Percentiles rank a stretch among this genome's conserved stretches.
Conservation (phyloP, 2,329 filamentous ascomycete genomes). For the Blumeria graminis region DNA sequence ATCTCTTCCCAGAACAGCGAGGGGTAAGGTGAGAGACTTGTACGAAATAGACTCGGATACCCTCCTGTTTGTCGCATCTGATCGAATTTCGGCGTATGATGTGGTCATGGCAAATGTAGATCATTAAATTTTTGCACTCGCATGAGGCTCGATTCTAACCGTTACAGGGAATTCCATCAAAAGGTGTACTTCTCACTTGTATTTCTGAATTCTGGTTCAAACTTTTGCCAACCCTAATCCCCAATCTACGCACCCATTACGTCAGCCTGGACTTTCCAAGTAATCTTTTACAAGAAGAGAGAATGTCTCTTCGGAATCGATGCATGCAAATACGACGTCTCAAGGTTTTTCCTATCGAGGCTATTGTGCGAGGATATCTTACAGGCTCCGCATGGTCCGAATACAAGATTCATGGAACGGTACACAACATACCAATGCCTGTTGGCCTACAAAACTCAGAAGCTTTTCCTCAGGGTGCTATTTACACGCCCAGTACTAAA, state of each 20-base stretch:
- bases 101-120: constrained; percentile 59
- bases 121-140: constrained; percentile 22
- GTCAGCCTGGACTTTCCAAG: constrained; percentile 30
- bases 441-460: constrained; percentile 35
- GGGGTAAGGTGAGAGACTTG: constrained; percentile 56
- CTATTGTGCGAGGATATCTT: constrained; percentile 50
- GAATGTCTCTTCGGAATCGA: constrained; percentile 22
- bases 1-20: constrained; percentile 11
- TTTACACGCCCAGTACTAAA: constrained; percentile 47
- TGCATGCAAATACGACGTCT: constrained; percentile 42
- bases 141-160: constrained; percentile 19
- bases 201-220: constrained; percentile 47
- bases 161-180: constrained; percentile 38
- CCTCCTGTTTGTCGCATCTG: constrained; percentile 63
- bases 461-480: constrained; percentile 29
- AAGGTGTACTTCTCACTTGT: constrained; percentile 41
- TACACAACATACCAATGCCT: constrained; percentile 37
- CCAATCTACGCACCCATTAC: constrained; percentile 37
- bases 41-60: constrained; percentile 45
- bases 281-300: too few relatives aligned
- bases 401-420: constrained; percentile 37
- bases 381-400: constrained; percentile 49
- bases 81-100: constrained; percentile 90
- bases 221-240: constrained; percentile 29
- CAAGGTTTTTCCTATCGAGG: constrained; percentile 41